Conservation (phyloP, 2,329 filamentous ascomycete genomes). For the Fusarium robinianum region DNA sequence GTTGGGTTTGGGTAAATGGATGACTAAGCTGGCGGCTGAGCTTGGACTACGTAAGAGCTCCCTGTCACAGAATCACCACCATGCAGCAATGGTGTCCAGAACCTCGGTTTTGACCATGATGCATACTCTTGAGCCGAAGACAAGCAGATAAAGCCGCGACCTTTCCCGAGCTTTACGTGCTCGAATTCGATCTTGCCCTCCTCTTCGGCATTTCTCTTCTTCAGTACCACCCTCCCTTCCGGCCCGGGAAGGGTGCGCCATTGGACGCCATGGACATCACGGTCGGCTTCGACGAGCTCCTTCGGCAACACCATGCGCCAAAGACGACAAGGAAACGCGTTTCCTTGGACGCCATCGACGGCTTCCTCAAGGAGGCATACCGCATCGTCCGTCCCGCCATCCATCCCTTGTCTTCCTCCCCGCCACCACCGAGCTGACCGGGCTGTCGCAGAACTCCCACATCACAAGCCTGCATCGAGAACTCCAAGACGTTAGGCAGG, state of each 20-base stretch:
- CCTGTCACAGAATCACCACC: conserved; percentile 30
- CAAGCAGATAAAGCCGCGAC: conserved; percentile 16
- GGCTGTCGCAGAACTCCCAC: conserved; percentile 70
- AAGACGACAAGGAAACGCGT: conserved; percentile 48
- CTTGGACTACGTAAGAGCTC: conserved; percentile 22
- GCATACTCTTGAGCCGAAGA: conserved; percentile 15
- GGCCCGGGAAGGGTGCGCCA: conserved; percentile 16
- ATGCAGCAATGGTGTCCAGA: conserved; percentile 36
- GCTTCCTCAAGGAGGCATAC: conserved; percentile 92
- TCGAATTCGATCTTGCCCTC: not conserved
- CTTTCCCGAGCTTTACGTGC: not conserved
- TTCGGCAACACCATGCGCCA: conserved; percentile 62
- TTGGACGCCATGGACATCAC: conserved; percentile 64
- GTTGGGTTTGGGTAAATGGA: conserved; percentile 10
- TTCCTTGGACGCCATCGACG: conserved; percentile 66
- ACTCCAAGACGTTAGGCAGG: conserved; percentile 80
- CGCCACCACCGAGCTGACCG: conserved; percentile 21
- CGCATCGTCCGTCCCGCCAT: conserved; percentile 69
- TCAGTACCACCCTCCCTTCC: conserved; percentile 7
- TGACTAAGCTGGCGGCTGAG: conserved; percentile 31
- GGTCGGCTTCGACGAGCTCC: conserved; percentile 68
- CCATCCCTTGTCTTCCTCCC: conserved; percentile 15
- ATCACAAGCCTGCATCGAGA: conserved; percentile 80
- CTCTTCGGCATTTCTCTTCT: not conserved
- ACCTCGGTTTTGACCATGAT: conserved; percentile 16